Evolutionary conservation across 768 basidiomycete species (phyloP).

Genomic region (Russula brevipes): DNA sequence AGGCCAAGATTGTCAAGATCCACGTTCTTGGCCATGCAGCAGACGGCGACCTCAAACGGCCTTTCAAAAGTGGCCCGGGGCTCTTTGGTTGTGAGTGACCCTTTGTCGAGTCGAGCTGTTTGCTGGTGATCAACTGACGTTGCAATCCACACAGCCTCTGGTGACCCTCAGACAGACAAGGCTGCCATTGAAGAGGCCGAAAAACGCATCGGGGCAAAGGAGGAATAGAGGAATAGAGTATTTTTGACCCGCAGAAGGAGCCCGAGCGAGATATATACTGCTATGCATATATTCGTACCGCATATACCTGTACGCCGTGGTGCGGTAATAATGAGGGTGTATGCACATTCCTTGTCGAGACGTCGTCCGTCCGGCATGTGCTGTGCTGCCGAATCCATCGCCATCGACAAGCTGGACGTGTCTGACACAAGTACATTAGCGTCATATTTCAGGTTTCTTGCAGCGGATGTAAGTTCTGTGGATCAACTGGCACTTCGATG

Average conservation of each 20-base stretch:
- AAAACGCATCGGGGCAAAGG: slow-evolving; percentile 76
- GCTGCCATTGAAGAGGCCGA: slow-evolving; percentile 86
- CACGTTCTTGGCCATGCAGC: slow-evolving; percentile 75
- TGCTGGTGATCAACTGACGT: slow-evolving; percentile 5
- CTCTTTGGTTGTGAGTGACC: slow-evolving; percentile 61
- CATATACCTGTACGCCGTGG: slow-evolving; percentile 1
- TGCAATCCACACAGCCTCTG: slow-evolving; percentile 34
- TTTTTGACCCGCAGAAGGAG: background rate
- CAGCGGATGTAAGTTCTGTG: too few relatives aligned
- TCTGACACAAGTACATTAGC: too few relatives aligned
- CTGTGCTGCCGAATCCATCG: too few relatives aligned
- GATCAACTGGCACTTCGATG: background rate
- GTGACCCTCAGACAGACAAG: slow-evolving; percentile 80
- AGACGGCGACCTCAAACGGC: slow-evolving; percentile 83
- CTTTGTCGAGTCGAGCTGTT: background rate
- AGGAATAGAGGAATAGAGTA: slow-evolving; percentile 30
- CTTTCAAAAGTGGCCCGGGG: slow-evolving; percentile 69
- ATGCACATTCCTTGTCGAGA: background rate
- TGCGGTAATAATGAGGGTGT: background rate
- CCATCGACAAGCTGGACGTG: too few relatives aligned
- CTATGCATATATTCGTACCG: slow-evolving; percentile 12
- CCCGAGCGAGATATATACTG: slow-evolving; percentile 15
- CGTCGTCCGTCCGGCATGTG: background rate
- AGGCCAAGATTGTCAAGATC: slow-evolving; percentile 78
- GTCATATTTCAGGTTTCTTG: too few relatives aligned